Evolutionary conservation across 2,329 filamentous ascomycete genomes (phyloP).

Genomic region (Exophiala viscosa): DNA sequence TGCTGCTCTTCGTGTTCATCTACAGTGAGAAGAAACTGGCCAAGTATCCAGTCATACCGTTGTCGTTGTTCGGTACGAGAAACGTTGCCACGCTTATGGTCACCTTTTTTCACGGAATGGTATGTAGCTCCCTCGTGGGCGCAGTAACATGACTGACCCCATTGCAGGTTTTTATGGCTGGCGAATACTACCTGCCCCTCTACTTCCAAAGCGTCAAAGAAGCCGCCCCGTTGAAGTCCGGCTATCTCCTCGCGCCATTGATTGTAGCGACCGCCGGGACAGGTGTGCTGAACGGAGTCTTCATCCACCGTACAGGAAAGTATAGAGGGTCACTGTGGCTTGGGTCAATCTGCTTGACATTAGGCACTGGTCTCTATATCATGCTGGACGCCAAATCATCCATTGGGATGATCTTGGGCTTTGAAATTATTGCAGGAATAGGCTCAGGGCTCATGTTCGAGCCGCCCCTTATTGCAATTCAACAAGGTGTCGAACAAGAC

Average conservation of each 20-base stretch:
- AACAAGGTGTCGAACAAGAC: slow-evolving; percentile 47
- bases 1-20: slow-evolving; percentile 63
- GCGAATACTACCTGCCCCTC: slow-evolving; percentile 61
- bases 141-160: slow-evolving; percentile 2
- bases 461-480: slow-evolving; percentile 55
- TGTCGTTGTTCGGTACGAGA: slow-evolving; percentile 63
- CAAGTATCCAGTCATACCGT: slow-evolving; percentile 73
- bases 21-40: slow-evolving; percentile 70
- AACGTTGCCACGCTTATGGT: slow-evolving; percentile 45
- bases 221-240: slow-evolving; percentile 57
- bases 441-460: slow-evolving; percentile 51
- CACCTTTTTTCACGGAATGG: slow-evolving; percentile 28
- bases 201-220: slow-evolving; percentile 68
- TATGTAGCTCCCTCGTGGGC: slow-evolving; percentile 3
- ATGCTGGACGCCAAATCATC: slow-evolving; percentile 41
- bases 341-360: slow-evolving; percentile 40
- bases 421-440: slow-evolving; percentile 42
- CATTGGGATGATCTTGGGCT: slow-evolving; percentile 42
- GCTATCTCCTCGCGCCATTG: slow-evolving; percentile 59
- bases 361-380: slow-evolving; percentile 50
- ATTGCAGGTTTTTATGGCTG: slow-evolving; percentile 21
- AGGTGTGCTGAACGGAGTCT: slow-evolving; percentile 45
- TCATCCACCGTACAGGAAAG: slow-evolving; percentile 50
- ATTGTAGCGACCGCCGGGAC: slow-evolving; percentile 46
- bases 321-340: slow-evolving; percentile 47